Conservation (phyloP, 306 rosid genomes). For the Cucurbita moschata region DNA sequence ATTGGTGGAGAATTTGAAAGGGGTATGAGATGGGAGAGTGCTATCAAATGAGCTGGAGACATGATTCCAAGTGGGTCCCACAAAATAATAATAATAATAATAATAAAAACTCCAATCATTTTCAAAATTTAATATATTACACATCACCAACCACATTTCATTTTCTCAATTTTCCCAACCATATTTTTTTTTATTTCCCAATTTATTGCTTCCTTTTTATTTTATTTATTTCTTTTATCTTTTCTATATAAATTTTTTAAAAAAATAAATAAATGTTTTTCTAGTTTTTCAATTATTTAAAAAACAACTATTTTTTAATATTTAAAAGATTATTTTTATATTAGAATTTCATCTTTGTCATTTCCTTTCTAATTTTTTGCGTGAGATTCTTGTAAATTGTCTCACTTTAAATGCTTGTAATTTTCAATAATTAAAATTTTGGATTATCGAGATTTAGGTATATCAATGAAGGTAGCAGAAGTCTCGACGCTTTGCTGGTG, state of each 20-base stretch:
- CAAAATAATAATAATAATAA: not conserved
- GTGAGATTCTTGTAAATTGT: not conserved
- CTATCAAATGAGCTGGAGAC: constrained; percentile 7
- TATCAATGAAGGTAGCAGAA: not conserved
- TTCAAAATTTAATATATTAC: not conserved
- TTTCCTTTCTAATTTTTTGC: not conserved
- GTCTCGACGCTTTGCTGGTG: not conserved
- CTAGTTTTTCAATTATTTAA: not conserved
- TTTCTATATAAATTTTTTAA: too few species aligned
- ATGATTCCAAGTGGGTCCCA: constrained; percentile 5
- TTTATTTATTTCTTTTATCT: not conserved
- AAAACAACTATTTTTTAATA: not conserved
- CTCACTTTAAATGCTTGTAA: not conserved
- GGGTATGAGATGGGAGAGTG: not conserved
- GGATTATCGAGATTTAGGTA: not conserved
- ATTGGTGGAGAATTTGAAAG: not conserved
- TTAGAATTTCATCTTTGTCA: not conserved
- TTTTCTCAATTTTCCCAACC: constrained; percentile 1
- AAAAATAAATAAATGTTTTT: not conserved
- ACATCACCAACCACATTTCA: not conserved
- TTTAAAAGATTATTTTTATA: not conserved
- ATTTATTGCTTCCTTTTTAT: not conserved
- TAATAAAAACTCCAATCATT: not conserved
- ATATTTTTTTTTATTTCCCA: not conserved
- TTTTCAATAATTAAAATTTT: not conserved